Base-by-base conservation (phyloP, 2,329 filamentous ascomycete species). In the Pseudocercospora fijiensis region DNA sequence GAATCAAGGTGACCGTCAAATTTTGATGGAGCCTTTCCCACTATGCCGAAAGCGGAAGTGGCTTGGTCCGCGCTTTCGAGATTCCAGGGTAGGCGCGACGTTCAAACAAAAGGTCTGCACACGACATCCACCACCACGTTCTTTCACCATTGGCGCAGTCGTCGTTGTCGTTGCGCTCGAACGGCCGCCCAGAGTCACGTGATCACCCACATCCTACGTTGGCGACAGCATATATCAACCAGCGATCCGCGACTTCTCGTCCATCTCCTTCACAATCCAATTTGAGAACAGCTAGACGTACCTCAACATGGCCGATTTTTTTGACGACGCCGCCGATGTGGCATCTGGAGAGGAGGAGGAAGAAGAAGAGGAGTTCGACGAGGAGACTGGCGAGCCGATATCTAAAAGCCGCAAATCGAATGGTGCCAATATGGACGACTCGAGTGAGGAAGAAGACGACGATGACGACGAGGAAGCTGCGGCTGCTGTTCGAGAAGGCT, bases 381-480 rank as follows among this genome's bases (percentile, higher is more conserved):
- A 93, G 69, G 90, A 91, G 66, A 88, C 84, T 26, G 90, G 87
- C 58, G 85, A 90, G 71, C 77, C 80, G 53, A 81, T 79, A 13
- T 53, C 59, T 8, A 58, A 63, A 13, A 55, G 69, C 33, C 64
- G 77, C 58, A 81, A 81, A 74, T 61, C 71, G 71, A 73, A 56
- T 24, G 79, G 77, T 55, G 62, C 26, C 33, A 76, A 82, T 56
- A 78, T 91, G 60, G 89, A 94, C 72, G 92, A 96, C 78, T 96
- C 91, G 0, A 96, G 91, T 72, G 92, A 96, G 71, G 92, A 96
- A 74, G 92, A 96, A 67, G 91, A 96, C 33, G 91, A 77, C 22
- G 76, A 96, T 60, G 92, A 96, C 64, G 92, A 96, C 63, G 92
- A 96, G 74, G 92, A 95, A 75, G 92, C 91, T 72, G 89, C 87